Percentiles rank a stretch among this genome's conserved stretches.
Evolutionary conservation across 108 stramenopile species (phyloP).

Genomic region (Epithemia pelagica): DNA sequence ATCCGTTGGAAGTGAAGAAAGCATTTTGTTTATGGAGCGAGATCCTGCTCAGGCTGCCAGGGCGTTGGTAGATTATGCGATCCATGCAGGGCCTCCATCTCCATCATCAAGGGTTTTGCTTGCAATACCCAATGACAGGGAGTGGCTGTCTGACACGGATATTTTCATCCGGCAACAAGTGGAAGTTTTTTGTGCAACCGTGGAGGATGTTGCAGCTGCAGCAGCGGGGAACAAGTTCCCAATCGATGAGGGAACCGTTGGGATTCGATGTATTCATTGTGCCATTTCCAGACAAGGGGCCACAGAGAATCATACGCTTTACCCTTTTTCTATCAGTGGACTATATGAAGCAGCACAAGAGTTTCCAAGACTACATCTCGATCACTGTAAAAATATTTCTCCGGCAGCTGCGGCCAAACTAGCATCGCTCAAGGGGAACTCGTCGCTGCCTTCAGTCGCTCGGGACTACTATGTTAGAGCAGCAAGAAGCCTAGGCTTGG

Average conservation of each 20-base stretch:
- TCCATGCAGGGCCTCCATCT: constrained; percentile 20
- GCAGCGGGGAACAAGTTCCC: constrained; percentile 60
- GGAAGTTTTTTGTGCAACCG: constrained; percentile 70
- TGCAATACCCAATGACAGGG: constrained; percentile 78
- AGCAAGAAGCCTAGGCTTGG: constrained; percentile 67
- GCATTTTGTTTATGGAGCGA: constrained; percentile 18
- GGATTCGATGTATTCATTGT: constrained; percentile 79
- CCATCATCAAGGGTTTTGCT: constrained; percentile 61
- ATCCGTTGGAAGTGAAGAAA: constrained; percentile 26
- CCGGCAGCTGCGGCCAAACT: constrained; percentile 36
- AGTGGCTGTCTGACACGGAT: constrained; percentile 79
- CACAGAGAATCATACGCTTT: constrained; percentile 48
- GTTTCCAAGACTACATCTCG: constrained; percentile 74
- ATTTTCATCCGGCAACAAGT: constrained; percentile 70
- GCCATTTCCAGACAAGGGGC: constrained; percentile 32
- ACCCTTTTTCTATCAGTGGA: constrained; percentile 70
- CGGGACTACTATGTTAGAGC: constrained; percentile 75
- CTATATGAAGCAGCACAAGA: constrained; percentile 80
- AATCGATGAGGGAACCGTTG: constrained; percentile 64
- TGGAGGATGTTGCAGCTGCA: constrained; percentile 52
- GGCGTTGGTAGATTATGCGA: constrained; percentile 20
- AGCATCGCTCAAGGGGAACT: constrained; percentile 30
- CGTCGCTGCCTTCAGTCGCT: constrained; percentile 70
- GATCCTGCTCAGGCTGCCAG: constrained; percentile 33
- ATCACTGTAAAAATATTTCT: constrained; percentile 55